These are phyloP conservation scores for Xylariaceae sp. DNA, from an alignment of 2,329 filamentous ascomycete genomes.

Conservation along the genomic window DNA sequence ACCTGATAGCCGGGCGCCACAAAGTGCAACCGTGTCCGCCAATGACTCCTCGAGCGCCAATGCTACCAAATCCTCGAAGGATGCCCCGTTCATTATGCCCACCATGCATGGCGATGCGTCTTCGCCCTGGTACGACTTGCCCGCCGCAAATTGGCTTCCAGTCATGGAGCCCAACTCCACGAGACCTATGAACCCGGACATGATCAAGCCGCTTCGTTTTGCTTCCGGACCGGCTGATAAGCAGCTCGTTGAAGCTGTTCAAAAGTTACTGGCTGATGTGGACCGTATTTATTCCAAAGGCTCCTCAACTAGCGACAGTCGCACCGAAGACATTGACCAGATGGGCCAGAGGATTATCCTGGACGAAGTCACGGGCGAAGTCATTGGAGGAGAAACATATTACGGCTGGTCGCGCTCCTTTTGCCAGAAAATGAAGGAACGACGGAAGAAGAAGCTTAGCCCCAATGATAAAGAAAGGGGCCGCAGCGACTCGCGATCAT, in stretches of 20 bases:
- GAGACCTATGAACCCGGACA: slow-evolving; percentile 64
- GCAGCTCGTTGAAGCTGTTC: slow-evolving; percentile 61
- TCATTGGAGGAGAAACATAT: slow-evolving; percentile 66
- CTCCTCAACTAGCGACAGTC: slow-evolving; percentile 40
- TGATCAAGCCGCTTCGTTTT: slow-evolving; percentile 68
- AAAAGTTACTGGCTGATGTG: slow-evolving; percentile 62
- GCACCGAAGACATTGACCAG: slow-evolving; percentile 62
- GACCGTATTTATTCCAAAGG: slow-evolving; percentile 60
- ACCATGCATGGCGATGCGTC: slow-evolving; percentile 69
- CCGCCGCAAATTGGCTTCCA: slow-evolving; percentile 74
- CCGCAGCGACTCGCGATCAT: slow-evolving; percentile 34
- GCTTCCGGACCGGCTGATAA: slow-evolving; percentile 62
- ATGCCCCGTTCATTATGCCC: slow-evolving; percentile 65
- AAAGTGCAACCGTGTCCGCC: slow-evolving; percentile 22
- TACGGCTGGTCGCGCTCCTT: slow-evolving; percentile 83
- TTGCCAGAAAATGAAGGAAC: slow-evolving; percentile 72
- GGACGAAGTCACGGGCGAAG: slow-evolving; percentile 61
- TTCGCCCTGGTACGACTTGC: slow-evolving; percentile 74
- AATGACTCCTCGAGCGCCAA: slow-evolving; percentile 20
- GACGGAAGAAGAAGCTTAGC: slow-evolving; percentile 35
- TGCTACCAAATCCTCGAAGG: slow-evolving; percentile 42
- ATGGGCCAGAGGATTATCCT: slow-evolving; percentile 64
- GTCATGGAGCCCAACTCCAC: slow-evolving; percentile 72
- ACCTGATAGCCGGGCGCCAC: slow-evolving; percentile 22
- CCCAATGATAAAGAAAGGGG: slow-evolving; percentile 22